Evolutionary conservation across 2,329 filamentous ascomycete genomes (phyloP).

Genomic region (Zymoseptoria pseudotritici): DNA sequence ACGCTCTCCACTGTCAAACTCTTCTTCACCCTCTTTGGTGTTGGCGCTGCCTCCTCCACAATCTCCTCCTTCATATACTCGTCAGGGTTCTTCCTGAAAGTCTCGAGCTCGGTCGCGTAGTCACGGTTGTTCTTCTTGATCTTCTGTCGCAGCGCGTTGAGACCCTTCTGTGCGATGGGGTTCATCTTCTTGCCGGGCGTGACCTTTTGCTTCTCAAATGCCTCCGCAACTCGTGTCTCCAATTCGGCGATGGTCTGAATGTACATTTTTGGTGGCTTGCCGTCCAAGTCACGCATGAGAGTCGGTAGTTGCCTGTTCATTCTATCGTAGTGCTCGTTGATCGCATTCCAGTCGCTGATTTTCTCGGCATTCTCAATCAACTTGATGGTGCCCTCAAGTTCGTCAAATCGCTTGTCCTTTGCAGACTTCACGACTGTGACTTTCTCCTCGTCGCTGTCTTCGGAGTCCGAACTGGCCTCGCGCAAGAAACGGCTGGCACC

Average conservation of each 20-base stretch:
- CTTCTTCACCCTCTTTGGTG: conserved; percentile 46
- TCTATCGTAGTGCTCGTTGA: conserved; percentile 54
- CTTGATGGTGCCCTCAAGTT: conserved; percentile 82
- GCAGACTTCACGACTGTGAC: conserved; percentile 89
- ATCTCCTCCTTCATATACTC: conserved; percentile 80
- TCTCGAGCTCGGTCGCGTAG: conserved; percentile 77
- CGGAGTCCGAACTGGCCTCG: conserved; percentile 52
- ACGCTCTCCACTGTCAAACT: conserved; percentile 45
- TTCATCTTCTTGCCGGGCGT: conserved; percentile 93
- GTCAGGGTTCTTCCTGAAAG: conserved; percentile 78
- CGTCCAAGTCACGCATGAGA: conserved; percentile 51
- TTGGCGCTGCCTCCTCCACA: conserved; percentile 56
- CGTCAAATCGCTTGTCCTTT: conserved; percentile 94
- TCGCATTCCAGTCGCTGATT: conserved; percentile 95
- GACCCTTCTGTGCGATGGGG: conserved; percentile 82
- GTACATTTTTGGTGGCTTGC: conserved; percentile 81
- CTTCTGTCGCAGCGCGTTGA: conserved; percentile 96
- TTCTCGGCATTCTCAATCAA: conserved; percentile 94
- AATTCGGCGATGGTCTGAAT: conserved; percentile 89
- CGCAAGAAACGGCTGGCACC: conserved; percentile 81
- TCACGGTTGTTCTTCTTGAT: conserved; percentile 99
- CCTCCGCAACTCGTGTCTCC: conserved; percentile 90
- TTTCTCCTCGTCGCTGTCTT: conserved; percentile 76
- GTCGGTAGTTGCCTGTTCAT: conserved; percentile 47
- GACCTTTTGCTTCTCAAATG: conserved; percentile 90